Conservation (phyloP, 2,329 filamentous ascomycete genomes). For the Monosporascus sp. region DNA sequence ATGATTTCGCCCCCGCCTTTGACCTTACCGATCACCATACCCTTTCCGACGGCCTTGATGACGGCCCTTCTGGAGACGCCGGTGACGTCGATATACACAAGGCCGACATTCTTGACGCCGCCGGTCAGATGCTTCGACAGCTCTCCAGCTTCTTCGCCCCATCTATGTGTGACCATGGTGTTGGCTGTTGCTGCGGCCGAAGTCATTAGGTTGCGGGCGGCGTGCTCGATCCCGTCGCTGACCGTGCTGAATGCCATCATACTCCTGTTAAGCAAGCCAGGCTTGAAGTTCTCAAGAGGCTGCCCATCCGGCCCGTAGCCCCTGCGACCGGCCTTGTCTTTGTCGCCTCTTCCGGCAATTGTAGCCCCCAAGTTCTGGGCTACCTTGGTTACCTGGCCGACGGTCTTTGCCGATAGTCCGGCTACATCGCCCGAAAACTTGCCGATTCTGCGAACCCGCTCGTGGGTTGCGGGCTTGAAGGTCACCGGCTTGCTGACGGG, state of each 20-base stretch:
- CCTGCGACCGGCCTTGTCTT: constrained; percentile 46
- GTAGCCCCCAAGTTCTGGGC: constrained; percentile 87
- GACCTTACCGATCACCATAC: constrained; percentile 85
- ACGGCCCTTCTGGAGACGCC: constrained; percentile 87
- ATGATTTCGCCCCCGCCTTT: constrained; percentile 71
- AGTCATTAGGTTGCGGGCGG: constrained; percentile 71
- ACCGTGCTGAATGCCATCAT: constrained; percentile 95
- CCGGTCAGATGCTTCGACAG: constrained; percentile 72
- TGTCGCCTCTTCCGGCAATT: constrained; percentile 58
- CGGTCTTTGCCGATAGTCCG: constrained; percentile 76
- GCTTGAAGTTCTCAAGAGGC: constrained; percentile 66
- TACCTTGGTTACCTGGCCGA: constrained; percentile 75
- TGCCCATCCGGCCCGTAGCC: constrained; percentile 69
- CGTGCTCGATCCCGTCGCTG: constrained; percentile 87
- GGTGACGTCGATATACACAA: constrained; percentile 95
- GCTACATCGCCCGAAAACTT: constrained; percentile 78
- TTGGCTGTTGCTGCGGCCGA: constrained; percentile 74
- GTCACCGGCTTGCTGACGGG: constrained; percentile 77
- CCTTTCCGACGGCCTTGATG: constrained; percentile 91
- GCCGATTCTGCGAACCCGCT: constrained; percentile 82
- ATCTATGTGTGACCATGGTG: constrained; percentile 83
- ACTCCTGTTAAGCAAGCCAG: constrained; percentile 89
- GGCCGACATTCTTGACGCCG: constrained; percentile 90
- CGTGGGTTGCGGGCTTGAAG: constrained; percentile 80
- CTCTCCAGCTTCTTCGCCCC: constrained; percentile 78